Base-by-base conservation (phyloP, 2,329 filamentous ascomycete species). In the Pseudocercospora vitis region DNA sequence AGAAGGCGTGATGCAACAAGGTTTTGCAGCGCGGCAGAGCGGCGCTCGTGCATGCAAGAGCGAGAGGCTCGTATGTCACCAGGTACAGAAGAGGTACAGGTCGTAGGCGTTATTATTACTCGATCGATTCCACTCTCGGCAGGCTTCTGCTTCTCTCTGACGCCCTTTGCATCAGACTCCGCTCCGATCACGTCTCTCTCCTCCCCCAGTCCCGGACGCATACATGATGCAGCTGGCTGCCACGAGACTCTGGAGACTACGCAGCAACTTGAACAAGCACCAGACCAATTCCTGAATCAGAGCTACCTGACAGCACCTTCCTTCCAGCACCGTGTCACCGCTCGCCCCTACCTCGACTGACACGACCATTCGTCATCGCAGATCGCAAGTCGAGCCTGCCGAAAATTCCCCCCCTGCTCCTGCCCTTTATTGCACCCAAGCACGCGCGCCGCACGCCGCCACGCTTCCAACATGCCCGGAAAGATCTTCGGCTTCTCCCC, bases 381-480 rank as follows among this genome's bases (percentile, higher is more conserved):
- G n/a, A n/a, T n/a, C 26, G 6, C 11, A 11, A 6, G 26, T 29
- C 26, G 6, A n/a, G 26, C 11, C 32, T 35, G 32, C 32, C 32
- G 32, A 14, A 35, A 35, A 35, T 7, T 35, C 32, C 14, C 6
- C 24, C 39, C 26, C 24, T 50, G n/a, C n/a, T n/a, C n/a, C n/a
- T n/a, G n/a, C n/a, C n/a, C n/a, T n/a, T n/a, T n/a, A n/a, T n/a
- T n/a, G n/a, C n/a, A n/a, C n/a, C n/a, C n/a, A n/a, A n/a, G n/a
- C n/a, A n/a, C n/a, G n/a, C n/a, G n/a, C n/a, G n/a, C n/a, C n/a
- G n/a, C n/a, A n/a, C n/a, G n/a, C n/a, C n/a, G n/a, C n/a, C 19
- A 18, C 24, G 47, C 21, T 44, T 37, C 39, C 55, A 55, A 29
- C 45, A 70, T 70, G 68, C 67, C 67, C 19, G 61, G 59, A 56